Percentiles rank a stretch among this genome's conserved stretches.
Evolutionary conservation across 148 eudicot genomes (phyloP).

Genomic region (Rhododendron williamsianum): DNA sequence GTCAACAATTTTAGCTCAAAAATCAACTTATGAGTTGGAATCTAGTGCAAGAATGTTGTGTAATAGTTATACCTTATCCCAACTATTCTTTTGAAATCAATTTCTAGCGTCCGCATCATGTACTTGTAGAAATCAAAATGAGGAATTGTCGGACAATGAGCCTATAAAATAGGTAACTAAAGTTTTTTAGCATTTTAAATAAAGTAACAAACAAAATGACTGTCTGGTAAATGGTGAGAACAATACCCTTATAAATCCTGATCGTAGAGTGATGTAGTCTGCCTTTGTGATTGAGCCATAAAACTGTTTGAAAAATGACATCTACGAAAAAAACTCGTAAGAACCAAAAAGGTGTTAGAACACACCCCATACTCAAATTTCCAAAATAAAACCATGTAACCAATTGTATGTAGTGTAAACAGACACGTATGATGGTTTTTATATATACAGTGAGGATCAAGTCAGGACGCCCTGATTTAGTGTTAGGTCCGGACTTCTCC

Average conservation of each 20-base stretch:
- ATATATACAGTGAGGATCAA: no score
- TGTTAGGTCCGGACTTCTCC: no score
- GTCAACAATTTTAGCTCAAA: neutral
- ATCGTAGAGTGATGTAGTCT: conserved; percentile 70
- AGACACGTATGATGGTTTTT: neutral
- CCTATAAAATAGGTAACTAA: conserved; percentile 27
- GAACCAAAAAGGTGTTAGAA: neutral
- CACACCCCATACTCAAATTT: neutral
- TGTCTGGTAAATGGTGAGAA: neutral
- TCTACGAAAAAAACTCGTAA: conserved; percentile 27
- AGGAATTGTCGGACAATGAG: conserved; percentile 55
- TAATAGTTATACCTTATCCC: conserved; percentile 64
- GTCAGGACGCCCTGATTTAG: no score
- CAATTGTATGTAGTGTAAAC: neutral
- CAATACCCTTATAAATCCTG: conserved; percentile 71
- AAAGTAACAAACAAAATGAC: neutral
- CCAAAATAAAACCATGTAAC: neutral
- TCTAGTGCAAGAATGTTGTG: neutral
- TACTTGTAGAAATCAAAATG: conserved; percentile 69
- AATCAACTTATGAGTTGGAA: neutral
- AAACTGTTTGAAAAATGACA: conserved; percentile 84
- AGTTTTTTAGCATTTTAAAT: neutral
- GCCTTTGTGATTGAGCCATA: conserved; percentile 76
- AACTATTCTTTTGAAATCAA: conserved; percentile 78
- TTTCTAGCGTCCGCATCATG: conserved; percentile 71